A percentile compares a stretch with the other conserved stretches of the same genome.
These are phyloP conservation scores for Digitaria exilis DNA, from an alignment of 202 grass and related monocot species.

Conservation along the genomic window DNA sequence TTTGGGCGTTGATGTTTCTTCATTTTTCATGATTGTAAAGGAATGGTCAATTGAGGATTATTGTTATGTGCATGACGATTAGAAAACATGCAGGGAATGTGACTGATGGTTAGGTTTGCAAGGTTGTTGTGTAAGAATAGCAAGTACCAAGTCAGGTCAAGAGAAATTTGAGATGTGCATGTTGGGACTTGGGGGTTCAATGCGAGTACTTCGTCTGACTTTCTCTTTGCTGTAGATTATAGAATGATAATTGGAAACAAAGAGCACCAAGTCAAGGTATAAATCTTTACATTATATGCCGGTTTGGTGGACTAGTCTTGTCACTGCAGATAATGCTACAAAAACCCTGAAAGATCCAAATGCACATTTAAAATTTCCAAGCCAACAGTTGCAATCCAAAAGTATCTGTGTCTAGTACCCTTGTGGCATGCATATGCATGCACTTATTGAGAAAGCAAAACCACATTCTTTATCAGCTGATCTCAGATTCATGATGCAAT, in stretches of 20 bases:
- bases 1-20: not conserved
- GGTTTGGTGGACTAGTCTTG: constrained; percentile 4
- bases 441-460: constrained; percentile 25
- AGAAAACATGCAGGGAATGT: not conserved
- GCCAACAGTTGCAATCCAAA: constrained; percentile 22
- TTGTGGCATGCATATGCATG: constrained; percentile 11
- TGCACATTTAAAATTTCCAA: constrained; percentile 29
- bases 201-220: constrained; percentile 32
- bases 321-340: not conserved
- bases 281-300: constrained; percentile 25
- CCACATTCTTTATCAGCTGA: constrained; percentile 13
- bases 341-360: not conserved
- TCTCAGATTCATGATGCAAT: constrained; percentile 32
- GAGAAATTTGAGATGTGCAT: not conserved
- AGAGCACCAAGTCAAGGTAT: constrained; percentile 11
- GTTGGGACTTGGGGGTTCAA: not conserved
- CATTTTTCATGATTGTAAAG: too few species aligned
- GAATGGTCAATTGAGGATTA: not conserved
- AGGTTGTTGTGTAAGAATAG: constrained; percentile 20
- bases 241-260: constrained; percentile 15
- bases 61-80: not conserved
- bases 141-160: constrained; percentile 23
- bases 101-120: constrained; percentile 21
- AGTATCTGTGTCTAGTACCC: not conserved
- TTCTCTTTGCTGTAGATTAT: constrained; percentile 7